phyloP scores from a whole-genome alignment of 805 yeast genomes.

The Cyberlindnera xishuangbannaensis region DNA sequence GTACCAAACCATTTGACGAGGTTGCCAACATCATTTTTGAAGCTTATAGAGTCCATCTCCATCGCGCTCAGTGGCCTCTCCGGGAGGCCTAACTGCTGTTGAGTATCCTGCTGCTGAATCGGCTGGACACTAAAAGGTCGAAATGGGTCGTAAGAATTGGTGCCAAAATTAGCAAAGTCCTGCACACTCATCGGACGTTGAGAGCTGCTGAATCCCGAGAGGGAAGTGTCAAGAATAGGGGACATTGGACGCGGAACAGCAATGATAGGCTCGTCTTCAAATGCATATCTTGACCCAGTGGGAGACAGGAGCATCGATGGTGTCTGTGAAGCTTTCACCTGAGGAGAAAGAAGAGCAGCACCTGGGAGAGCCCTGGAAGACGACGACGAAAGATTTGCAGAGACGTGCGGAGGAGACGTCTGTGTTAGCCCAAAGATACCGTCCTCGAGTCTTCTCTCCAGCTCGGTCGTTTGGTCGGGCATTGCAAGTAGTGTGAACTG shows the following conservation, averaged over 20 bases:
- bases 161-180: conserved; percentile 12
- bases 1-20: conserved; percentile 46
- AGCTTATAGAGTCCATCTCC: conserved; percentile 30
- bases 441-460: too few relatives aligned
- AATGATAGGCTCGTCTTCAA: conserved; percentile 33
- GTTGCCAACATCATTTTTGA: conserved; percentile 45
- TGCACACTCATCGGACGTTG: conserved; percentile 25
- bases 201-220: conserved; percentile 10
- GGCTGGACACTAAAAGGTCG: neutral
- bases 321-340: conserved; percentile 10
- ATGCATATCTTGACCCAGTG: conserved; percentile 29
- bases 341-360: conserved; percentile 33
- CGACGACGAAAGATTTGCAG: neutral
- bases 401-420: neutral
- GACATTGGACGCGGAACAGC: conserved; percentile 18
- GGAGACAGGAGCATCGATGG: conserved; percentile 10
- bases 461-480: too few relatives aligned
- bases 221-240: conserved; percentile 21
- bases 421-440: too few relatives aligned
- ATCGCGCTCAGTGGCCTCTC: conserved; percentile 27
- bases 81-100: conserved; percentile 8
- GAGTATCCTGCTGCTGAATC: neutral
- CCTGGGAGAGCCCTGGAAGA: conserved; percentile 33
- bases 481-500: too few relatives aligned
- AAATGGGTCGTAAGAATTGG: neutral